Base-by-base conservation (phyloP, 148 eudicot species). In the Dianthus caryophyllus region DNA sequence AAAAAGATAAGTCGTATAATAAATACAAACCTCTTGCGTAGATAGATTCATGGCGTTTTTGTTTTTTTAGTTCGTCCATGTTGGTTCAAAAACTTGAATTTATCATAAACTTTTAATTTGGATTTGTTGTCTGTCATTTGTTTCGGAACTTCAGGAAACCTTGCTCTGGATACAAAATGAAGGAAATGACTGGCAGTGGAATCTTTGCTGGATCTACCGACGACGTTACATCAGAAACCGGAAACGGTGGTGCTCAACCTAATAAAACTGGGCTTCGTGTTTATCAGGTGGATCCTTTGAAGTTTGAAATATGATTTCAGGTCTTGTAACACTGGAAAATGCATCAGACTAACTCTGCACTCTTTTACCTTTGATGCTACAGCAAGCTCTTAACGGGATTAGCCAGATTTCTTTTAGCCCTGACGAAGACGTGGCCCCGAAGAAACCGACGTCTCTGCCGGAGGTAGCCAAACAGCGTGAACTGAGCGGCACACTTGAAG, bases 401-500 rank as follows among this genome's bases (percentile, higher is more conserved):
- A 93, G 98, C 81, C 98, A 93, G 78, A 93, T 93, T 26, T 89
- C 91, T 2, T 93, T 93, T 70, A 78, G 92, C 61, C 72, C 67
- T 13, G 98, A 93, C 12, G 95, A 86, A 55, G 73, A 65, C 62
- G 79, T 89, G 63, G 77, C 90, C 62, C 96, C 88, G 15, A 87
- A 93, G 83, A 93, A 89, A 74, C 90, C 95, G 27, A 72, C 80
- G 5, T 61, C 88, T 75, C 27, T 89, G n/a, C 82, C 98, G 36
- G 96, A 89, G 80, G 96, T 85, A 65, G 98, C 98, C 41, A 93
- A 93, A 78, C 98, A 93, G 72, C 91, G 98, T 38, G 96, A 93
- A 65, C 78, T 93, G 61, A 84, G 96, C 48, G 98, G 98, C 59
- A 89, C 83, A 0, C 47, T 84, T 24, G 84, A 75, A 72, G 87